A percentile compares a stretch with the other conserved stretches of the same genome.
Evolutionary conservation across 2,329 filamentous ascomycete species (phyloP).

Genomic region (Paraphoma chrysanthemicola): DNA sequence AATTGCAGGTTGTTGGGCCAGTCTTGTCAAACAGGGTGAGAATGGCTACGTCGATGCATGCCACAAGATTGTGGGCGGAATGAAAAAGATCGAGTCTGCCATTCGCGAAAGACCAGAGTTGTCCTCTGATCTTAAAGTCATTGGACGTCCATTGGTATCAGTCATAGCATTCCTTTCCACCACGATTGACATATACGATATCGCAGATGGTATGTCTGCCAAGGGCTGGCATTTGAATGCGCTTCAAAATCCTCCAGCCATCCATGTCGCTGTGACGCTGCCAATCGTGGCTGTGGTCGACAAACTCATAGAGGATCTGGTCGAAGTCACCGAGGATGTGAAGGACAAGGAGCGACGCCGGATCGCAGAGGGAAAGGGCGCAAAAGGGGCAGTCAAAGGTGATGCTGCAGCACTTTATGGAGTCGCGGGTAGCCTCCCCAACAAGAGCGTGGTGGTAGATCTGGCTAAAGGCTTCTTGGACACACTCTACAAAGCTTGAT

Average conservation of each 20-base stretch:
- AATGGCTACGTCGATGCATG: conserved; percentile 87
- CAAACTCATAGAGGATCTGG: conserved; percentile 74
- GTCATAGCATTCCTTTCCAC: conserved; percentile 88
- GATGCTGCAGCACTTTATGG: conserved; percentile 91
- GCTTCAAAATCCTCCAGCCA: conserved; percentile 86
- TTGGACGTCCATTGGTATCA: conserved; percentile 86
- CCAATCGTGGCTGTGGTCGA: conserved; percentile 85
- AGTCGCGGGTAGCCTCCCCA: conserved; percentile 90
- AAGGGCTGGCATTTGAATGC: conserved; percentile 97
- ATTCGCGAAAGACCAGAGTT: conserved; percentile 75
- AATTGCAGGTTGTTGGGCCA: conserved; percentile 95
- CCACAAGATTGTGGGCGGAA: conserved; percentile 83
- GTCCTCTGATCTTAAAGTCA: conserved; percentile 74
- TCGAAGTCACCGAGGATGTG: conserved; percentile 69
- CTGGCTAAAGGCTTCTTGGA: conserved; percentile 91
- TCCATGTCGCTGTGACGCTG: conserved; percentile 92
- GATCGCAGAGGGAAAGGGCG: conserved; percentile 71
- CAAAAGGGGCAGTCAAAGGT: conserved; percentile 66
- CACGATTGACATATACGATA: conserved; percentile 90
- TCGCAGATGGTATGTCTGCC: conserved; percentile 84
- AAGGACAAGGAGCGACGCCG: conserved; percentile 80
- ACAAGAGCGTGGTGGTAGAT: conserved; percentile 93
- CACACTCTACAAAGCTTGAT: conserved; percentile 83
- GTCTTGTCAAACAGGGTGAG: conserved; percentile 86
- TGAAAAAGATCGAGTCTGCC: conserved; percentile 79